phyloP scores from a whole-genome alignment of 2,329 filamentous ascomycete genomes.

The Calonectria ilicicola region DNA sequence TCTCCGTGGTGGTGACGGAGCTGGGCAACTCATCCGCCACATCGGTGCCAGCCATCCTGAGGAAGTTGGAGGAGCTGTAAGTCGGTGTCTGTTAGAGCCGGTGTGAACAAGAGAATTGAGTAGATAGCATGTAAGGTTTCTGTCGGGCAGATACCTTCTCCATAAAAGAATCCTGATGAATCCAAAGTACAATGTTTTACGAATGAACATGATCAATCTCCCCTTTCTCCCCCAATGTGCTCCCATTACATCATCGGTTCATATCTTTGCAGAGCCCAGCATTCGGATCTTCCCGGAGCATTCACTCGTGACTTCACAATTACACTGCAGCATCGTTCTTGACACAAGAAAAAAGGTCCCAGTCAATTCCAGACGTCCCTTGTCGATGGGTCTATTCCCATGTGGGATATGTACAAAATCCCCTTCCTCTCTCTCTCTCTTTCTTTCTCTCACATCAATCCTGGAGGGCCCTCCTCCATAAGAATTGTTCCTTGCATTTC shows the following conservation, averaged over 20 bases:
- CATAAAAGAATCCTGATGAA: slow-evolving; percentile 19
- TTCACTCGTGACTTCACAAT: not conserved
- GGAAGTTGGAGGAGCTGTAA: slow-evolving; percentile 69
- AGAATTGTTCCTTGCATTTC: not conserved
- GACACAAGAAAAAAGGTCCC: slow-evolving; percentile 22
- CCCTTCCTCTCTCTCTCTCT: not conserved
- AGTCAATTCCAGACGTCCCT: slow-evolving; percentile 38
- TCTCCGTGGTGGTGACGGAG: slow-evolving; percentile 92
- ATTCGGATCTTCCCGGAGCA: not conserved
- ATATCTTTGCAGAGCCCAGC: not conserved
- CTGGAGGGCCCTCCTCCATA: not conserved
- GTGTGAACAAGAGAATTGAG: slow-evolving; percentile 10
- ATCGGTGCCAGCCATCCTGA: slow-evolving; percentile 77
- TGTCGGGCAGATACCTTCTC: not conserved
- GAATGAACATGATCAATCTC: not conserved
- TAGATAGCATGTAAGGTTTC: slow-evolving; percentile 20
- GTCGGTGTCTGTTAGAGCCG: slow-evolving; percentile 30
- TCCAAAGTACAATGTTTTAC: slow-evolving; percentile 10
- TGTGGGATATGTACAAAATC: slow-evolving; percentile 42
- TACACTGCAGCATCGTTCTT: not conserved
- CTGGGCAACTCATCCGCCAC: slow-evolving; percentile 88
- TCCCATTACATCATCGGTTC: not conserved
- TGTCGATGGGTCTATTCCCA: slow-evolving; percentile 41
- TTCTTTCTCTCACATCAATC: slow-evolving; percentile 6
- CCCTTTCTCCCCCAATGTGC: not conserved